These are phyloP conservation scores for Sarocladium kiliense DNA, from an alignment of 2,329 filamentous ascomycete species.

Conservation along the genomic window DNA sequence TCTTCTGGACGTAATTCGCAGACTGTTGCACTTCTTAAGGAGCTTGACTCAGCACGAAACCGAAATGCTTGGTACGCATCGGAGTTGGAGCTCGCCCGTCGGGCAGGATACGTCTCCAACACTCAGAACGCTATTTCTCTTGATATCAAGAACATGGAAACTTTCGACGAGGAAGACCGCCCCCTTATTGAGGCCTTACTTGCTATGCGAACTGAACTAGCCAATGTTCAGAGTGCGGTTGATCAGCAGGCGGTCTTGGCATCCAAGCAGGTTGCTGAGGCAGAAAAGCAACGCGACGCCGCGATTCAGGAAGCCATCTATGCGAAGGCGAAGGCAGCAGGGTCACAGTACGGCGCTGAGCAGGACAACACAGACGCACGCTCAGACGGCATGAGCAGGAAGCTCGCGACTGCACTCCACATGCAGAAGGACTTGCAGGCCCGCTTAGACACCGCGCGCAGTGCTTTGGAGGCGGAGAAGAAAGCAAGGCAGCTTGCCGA, in stretches of 20 bases:
- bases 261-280: conserved; percentile 84
- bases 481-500: conserved; percentile 79
- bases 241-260: conserved; percentile 83
- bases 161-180: conserved; percentile 86
- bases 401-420: conserved; percentile 76
- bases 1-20: conserved; percentile 58
- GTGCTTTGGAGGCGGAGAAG: conserved; percentile 76
- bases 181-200: conserved; percentile 88
- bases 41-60: conserved; percentile 78
- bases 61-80: conserved; percentile 97
- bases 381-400: conserved; percentile 69
- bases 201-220: conserved; percentile 83
- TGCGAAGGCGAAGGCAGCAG: conserved; percentile 82
- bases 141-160: conserved; percentile 71
- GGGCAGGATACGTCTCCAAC: conserved; percentile 78
- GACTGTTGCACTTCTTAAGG: conserved; percentile 73
- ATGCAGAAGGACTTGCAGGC: conserved; percentile 75
- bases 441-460: conserved; percentile 62
- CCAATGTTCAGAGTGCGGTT: conserved; percentile 83
- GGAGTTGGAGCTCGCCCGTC: conserved; percentile 84
- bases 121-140: conserved; percentile 65
- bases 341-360: conserved; percentile 50
- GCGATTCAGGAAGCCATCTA: conserved; percentile 95
- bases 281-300: conserved; percentile 88
- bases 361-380: conserved; percentile 51